Conservation (phyloP, 2,329 filamentous ascomycete species). For the Neodidymelliopsis sp. region DNA sequence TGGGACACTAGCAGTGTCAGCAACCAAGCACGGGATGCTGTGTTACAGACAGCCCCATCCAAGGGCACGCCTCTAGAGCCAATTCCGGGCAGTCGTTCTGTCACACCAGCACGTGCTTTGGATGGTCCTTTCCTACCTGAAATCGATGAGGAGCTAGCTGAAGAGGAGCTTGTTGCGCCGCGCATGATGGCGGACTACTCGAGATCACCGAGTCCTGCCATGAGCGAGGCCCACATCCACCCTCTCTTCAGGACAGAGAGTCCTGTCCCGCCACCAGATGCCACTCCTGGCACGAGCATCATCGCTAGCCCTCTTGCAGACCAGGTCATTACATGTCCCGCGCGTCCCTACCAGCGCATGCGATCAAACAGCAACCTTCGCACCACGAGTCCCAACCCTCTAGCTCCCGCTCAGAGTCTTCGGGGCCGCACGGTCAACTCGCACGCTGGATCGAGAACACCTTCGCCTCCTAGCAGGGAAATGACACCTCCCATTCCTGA, state of each 20-base stretch:
- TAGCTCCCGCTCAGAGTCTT: slow-evolving; percentile 35
- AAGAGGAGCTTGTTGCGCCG: slow-evolving; percentile 42
- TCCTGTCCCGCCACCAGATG: slow-evolving; percentile 68
- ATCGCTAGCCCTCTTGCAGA: slow-evolving; percentile 74
- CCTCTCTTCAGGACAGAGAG: slow-evolving; percentile 79
- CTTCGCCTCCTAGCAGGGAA: slow-evolving; percentile 46
- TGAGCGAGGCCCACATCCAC: slow-evolving; percentile 74
- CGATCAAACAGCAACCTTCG: slow-evolving; percentile 41
- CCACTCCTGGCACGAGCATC: slow-evolving; percentile 73
- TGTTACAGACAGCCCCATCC: slow-evolving; percentile 43
- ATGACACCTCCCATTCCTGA: slow-evolving; percentile 54
- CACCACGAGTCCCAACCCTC: slow-evolving; percentile 33
- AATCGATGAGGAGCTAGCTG: slow-evolving; percentile 29
- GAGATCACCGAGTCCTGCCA: slow-evolving; percentile 48
- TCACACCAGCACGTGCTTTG: slow-evolving; percentile 67
- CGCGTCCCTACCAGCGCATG: slow-evolving; percentile 48
- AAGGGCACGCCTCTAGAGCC: slow-evolving; percentile 69
- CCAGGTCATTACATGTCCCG: slow-evolving; percentile 61
- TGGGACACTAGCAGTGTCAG: slow-evolving; percentile 78
- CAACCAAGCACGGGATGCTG: slow-evolving; percentile 64
- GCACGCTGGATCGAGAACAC: slow-evolving; percentile 35
- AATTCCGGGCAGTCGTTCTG: slow-evolving; percentile 72
- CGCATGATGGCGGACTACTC: slow-evolving; percentile 46
- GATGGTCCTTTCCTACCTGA: slow-evolving; percentile 57
- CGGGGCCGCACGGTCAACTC: slow-evolving; percentile 31